phyloP scores from a whole-genome alignment of 768 basidiomycete species.

The Imleria badia region DNA sequence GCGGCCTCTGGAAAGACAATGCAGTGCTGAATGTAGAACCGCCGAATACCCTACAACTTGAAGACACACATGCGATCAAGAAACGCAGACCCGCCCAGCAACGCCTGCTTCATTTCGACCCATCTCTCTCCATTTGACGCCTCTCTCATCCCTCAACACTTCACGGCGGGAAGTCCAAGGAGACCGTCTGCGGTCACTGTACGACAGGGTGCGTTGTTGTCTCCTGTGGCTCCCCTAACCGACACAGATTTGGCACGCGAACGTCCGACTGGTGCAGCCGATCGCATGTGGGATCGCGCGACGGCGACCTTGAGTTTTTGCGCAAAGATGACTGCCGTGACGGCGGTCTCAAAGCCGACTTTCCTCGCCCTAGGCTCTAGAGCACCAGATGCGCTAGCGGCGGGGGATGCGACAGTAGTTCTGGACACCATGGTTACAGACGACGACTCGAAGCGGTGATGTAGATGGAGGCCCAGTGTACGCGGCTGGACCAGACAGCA shows the following conservation, averaged over 20 bases:
- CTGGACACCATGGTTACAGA: background rate
- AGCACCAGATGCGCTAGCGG: background rate
- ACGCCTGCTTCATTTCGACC: background rate
- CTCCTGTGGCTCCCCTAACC: background rate
- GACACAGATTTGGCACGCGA: conserved; percentile 6
- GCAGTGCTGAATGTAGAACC: background rate
- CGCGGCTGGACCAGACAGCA: background rate
- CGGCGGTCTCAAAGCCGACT: conserved; percentile 24
- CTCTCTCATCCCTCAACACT: background rate
- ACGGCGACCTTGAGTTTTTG: conserved; percentile 22
- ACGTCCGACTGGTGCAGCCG: background rate
- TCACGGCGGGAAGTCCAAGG: background rate
- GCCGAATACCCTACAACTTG: background rate
- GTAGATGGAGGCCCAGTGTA: background rate
- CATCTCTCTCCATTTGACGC: background rate
- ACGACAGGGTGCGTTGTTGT: background rate
- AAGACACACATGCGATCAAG: background rate
- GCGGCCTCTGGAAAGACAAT: background rate
- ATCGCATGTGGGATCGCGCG: conserved; percentile 5
- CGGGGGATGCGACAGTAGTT: background rate
- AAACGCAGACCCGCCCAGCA: background rate
- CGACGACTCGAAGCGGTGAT: background rate
- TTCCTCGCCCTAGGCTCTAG: conserved; percentile 2
- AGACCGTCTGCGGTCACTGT: background rate
- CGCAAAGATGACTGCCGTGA: conserved; percentile 22